Evolutionary conservation across 371 early-diverging fungal species (phyloP).

Genomic region (Mortierella sp.): DNA sequence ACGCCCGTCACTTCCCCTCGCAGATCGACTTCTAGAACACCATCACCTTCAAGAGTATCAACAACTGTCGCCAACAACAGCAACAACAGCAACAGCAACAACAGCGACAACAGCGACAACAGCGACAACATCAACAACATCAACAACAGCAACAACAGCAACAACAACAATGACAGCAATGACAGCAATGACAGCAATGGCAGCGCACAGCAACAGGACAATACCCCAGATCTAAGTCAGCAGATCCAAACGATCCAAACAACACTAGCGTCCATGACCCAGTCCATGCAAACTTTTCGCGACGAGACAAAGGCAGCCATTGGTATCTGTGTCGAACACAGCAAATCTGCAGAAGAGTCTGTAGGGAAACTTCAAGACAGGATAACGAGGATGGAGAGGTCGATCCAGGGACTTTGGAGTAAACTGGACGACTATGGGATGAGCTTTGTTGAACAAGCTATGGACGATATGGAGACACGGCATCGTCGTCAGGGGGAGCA

Average conservation of each 20-base stretch:
- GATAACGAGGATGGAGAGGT: not conserved
- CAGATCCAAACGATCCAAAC: not conserved
- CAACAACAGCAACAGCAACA: too few relatives aligned
- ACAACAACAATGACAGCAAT: too few relatives aligned
- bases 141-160: too few relatives aligned
- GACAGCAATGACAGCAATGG: too few relatives aligned
- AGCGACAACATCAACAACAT: too few relatives aligned
- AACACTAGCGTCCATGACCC: not conserved
- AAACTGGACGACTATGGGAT: not conserved
- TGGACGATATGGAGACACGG: not conserved
- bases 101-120: too few relatives aligned
- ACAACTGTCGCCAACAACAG: too few relatives aligned
- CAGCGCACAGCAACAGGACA: not conserved
- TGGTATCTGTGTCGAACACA: not conserved
- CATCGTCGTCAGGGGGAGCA: not conserved
- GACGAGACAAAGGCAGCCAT: not conserved
- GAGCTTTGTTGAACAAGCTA: not conserved
- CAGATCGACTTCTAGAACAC: too few relatives aligned
- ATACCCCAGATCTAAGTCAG: not conserved
- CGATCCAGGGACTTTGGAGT: constrained; percentile 5
- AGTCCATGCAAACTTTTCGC: not conserved
- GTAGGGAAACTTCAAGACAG: not conserved
- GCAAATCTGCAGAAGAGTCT: not conserved
- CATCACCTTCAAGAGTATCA: too few relatives aligned
- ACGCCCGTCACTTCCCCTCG: too few relatives aligned